Evolutionary conservation across 441 rosid species (phyloP), one percentile per base, ranked within the genome.

Genomic region (Jatropha podagrica): DNA sequence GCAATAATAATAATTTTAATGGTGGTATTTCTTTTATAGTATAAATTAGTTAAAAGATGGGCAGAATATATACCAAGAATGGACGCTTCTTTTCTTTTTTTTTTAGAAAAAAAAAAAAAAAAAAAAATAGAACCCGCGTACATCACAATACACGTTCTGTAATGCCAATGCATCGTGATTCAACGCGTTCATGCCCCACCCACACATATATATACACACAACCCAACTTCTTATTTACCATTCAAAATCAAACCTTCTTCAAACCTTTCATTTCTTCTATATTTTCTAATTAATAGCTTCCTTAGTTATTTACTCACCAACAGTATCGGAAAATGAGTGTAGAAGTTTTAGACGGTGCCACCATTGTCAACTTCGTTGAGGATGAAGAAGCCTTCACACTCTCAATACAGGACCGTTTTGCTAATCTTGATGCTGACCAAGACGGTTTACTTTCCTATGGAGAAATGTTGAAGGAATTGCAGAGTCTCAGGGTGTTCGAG

Each of bases 371-470:
- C 83, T 85, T 87, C n/a, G 75, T 85, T 17, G 83, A 87, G 74
- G 88, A 87, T 11, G 84, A 85, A 46, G 87, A 84, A 60, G 88
- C 85, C 5, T 87, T 87, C 81, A 6, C n/a, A 42, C 23, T 55
- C 46, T 82, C 76, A 2, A 32, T 84, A 13, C 8, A 49, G 0
- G 81, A 84, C 17, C 80, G 77, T 7, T 85, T 87, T 69, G 42
- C 81, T 1, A 55, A 4, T 42, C 90, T 85, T 4, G 88, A 87
- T 23, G 18, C 51, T 0, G 74, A 84, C 77, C 58, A 77, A 4
- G 83, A 86, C 3, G 88, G 88, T 7, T 44, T 74, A n/a, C 85
- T 86, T n/a, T 86, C 88, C 11, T 79, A 83, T 9, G 68, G 52
- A 26, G 87, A 86, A 71, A 72, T 83, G 85, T 27, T 83, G 65